phyloP scores from a whole-genome alignment of 345 rosid genomes.

The Bruguiera gymnorhiza region DNA sequence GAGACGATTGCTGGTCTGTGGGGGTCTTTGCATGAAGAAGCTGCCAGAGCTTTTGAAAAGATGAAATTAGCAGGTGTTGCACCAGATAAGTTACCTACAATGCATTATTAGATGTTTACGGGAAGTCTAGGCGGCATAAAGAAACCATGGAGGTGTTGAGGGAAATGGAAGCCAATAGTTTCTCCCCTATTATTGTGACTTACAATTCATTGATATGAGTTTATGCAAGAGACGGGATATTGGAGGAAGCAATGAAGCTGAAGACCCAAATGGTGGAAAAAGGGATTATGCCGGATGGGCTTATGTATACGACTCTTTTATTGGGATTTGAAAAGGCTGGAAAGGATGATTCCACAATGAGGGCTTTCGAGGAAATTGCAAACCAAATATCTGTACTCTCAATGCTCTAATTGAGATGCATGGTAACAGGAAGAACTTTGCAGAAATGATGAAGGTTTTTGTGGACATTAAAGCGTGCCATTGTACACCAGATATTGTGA shows the following conservation, averaged over 20 bases:
- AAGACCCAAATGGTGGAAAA: constrained; percentile 61
- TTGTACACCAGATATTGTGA: constrained; percentile 74
- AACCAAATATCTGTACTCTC: constrained; percentile 87
- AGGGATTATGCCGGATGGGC: constrained; percentile 79
- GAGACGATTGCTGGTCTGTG: constrained; percentile 44
- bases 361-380: constrained; percentile 51
- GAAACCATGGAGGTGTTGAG: constrained; percentile 78
- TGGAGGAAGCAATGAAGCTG: constrained; percentile 73
- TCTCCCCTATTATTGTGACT: constrained; percentile 62
- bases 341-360: constrained; percentile 73
- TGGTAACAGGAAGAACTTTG: constrained; percentile 80
- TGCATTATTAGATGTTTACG: constrained; percentile 77
- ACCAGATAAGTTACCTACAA: constrained; percentile 84
- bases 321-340: constrained; percentile 87
- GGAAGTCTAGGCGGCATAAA: constrained; percentile 75
- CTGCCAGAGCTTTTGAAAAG: constrained; percentile 60
- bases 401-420: constrained; percentile 92
- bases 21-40: constrained; percentile 81
- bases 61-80: constrained; percentile 69
- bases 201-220: constrained; percentile 87
- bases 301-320: constrained; percentile 85
- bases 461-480: constrained; percentile 66
- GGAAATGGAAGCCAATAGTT: constrained; percentile 75
- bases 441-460: constrained; percentile 88
- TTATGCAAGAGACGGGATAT: constrained; percentile 69